These are phyloP conservation scores for Kodamaea fukazawae DNA, from an alignment of 805 yeast genomes.

Conservation along the genomic window DNA sequence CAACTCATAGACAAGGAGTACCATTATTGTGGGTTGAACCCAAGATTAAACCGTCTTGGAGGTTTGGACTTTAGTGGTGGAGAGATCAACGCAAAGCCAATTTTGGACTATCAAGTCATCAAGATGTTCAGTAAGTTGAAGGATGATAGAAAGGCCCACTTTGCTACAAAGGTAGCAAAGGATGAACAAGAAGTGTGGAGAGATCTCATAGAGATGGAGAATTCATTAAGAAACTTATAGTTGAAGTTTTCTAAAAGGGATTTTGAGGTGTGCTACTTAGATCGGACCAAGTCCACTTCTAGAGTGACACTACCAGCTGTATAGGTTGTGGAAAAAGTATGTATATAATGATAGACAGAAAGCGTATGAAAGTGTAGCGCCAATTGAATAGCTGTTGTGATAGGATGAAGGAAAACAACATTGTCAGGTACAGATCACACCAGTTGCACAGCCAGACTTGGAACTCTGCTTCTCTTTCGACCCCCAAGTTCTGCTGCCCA, in stretches of 20 bases:
- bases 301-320: no score
- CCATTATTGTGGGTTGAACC: conserved; percentile 78
- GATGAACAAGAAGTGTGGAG: conserved; percentile 63
- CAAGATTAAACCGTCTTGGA: conserved; percentile 58
- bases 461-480: no score
- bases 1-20: conserved; percentile 76
- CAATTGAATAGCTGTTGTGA: no score
- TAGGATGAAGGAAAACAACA: no score
- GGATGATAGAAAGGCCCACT: conserved; percentile 52
- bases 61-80: conserved; percentile 36
- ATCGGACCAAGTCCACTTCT: no score
- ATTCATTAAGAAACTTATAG: conserved; percentile 28
- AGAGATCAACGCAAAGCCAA: conserved; percentile 51
- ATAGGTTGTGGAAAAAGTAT: no score
- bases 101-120: conserved; percentile 62
- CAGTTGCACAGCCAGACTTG: no score
- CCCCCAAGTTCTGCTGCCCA: no score
- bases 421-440: no score
- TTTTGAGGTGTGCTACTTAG: not conserved
- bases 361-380: no score
- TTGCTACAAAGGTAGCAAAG: conserved; percentile 52
- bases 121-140: conserved; percentile 52
- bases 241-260: not conserved
- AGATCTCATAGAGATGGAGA: conserved; percentile 59
- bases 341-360: no score